Percentiles rank a stretch among this genome's conserved stretches.
Conservation (phyloP, 139 green algal species). For the Micractinium conductrix region DNA sequence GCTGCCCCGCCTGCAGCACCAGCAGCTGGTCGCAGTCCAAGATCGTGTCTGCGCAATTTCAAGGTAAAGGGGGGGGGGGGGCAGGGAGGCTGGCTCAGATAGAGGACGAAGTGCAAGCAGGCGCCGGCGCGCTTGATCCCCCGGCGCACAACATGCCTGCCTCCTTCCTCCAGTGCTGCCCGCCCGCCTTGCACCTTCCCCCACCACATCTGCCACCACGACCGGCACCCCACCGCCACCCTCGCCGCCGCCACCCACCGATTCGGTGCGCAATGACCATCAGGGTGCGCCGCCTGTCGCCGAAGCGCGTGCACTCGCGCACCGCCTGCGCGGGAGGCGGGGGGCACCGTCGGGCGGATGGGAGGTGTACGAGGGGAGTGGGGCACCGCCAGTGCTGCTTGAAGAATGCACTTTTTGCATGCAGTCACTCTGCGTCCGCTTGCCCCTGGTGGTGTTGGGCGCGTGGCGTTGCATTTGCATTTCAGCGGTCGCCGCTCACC, state of each 20-base stretch:
- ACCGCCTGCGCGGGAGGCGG: slow-evolving; percentile 59
- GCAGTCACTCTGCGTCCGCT: no score
- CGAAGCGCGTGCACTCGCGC: slow-evolving; percentile 14
- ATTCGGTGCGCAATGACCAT: slow-evolving; percentile 83
- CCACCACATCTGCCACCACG: neutral
- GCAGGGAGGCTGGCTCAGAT: no score
- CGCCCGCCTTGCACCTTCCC: no score
- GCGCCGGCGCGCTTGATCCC: no score
- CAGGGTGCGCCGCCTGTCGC: slow-evolving; percentile 58
- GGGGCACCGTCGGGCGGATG: neutral
- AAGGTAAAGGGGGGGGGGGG: no score
- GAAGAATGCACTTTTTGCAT: neutral
- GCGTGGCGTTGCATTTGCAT: neutral
- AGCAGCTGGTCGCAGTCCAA: slow-evolving; percentile 86
- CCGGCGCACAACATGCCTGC: neutral
- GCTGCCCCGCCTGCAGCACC: slow-evolving; percentile 69
- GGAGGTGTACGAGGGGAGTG: no score
- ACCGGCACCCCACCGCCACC: no score
- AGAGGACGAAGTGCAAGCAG: no score
- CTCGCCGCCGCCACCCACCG: neutral
- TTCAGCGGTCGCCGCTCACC: neutral
- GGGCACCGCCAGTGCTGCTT: no score
- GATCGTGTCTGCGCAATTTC: no score
- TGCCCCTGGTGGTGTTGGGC: no score
- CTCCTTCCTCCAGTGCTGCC: neutral